Percentiles rank a stretch among this genome's conserved stretches.
These are phyloP conservation scores for Sporothrix luriei DNA, from an alignment of 2,329 filamentous ascomycete genomes.

Conservation along the genomic window DNA sequence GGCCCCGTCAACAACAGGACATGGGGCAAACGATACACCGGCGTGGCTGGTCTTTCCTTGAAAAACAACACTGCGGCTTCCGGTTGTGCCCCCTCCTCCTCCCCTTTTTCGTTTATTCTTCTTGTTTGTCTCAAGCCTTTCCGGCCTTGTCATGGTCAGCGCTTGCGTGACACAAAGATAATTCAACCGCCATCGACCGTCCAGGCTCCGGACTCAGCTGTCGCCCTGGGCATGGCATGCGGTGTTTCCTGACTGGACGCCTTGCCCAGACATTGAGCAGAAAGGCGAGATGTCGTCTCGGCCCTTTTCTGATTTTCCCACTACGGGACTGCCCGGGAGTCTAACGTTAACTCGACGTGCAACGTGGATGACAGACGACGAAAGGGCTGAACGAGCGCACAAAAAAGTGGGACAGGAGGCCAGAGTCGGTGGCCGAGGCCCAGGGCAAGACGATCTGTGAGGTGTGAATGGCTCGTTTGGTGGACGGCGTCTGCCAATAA, in stretches of 20 bases:
- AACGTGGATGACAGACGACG: slow-evolving; percentile 3
- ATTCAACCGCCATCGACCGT: not conserved
- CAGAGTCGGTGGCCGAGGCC: slow-evolving; percentile 38
- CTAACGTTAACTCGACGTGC: slow-evolving; percentile 23
- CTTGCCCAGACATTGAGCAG: slow-evolving; percentile 2
- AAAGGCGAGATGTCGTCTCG: not conserved
- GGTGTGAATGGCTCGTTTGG: slow-evolving; percentile 35
- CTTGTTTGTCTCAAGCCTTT: not conserved
- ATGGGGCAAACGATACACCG: not conserved
- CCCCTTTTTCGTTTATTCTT: not conserved
- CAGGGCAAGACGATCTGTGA: slow-evolving; percentile 30
- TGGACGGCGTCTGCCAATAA: slow-evolving; percentile 39
- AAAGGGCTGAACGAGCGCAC: not conserved
- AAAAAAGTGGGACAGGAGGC: slow-evolving; percentile 39
- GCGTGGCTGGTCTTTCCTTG: not conserved
- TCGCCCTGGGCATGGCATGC: not conserved
- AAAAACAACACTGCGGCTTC: slow-evolving; percentile 9
- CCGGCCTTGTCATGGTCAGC: slow-evolving; percentile 11
- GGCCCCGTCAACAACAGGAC: not conserved
- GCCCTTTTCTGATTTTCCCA: slow-evolving; percentile 22
- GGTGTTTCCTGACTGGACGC: not conserved
- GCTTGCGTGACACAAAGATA: slow-evolving; percentile 2
- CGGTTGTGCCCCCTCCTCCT: too few species aligned
- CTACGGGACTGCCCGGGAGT: slow-evolving; percentile 33
- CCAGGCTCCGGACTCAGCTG: not conserved